Evolutionary conservation across 208 protist species (phyloP).

Genomic region (Leishmania gerbilli): DNA sequence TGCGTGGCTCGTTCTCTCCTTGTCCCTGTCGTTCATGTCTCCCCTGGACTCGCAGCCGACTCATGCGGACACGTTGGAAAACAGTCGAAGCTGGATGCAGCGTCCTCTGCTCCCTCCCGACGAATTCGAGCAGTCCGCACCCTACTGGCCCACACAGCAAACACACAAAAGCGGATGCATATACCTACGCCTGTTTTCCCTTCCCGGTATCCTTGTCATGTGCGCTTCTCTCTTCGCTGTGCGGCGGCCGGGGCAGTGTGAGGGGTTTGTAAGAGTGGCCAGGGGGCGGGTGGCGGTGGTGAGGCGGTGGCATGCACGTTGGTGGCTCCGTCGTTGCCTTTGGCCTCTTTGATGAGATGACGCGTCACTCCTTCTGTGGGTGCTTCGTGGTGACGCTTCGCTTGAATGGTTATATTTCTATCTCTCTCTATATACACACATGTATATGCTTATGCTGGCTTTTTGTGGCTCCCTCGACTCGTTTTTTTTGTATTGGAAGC

Average conservation of each 20-base stretch:
- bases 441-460: too few relatives aligned
- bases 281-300: too few relatives aligned
- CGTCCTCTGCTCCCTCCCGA: neutral
- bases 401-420: too few relatives aligned
- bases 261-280: neutral
- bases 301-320: too few relatives aligned
- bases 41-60: too few relatives aligned
- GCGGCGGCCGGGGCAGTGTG: neutral
- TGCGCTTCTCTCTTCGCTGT: neutral
- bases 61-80: neutral
- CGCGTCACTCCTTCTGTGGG: neutral
- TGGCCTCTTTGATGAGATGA: neutral
- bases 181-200: neutral
- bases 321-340: neutral
- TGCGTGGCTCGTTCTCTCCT: neutral
- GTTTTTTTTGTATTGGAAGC: neutral
- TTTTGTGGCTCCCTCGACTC: too few relatives aligned
- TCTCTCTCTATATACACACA: too few relatives aligned
- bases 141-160: neutral
- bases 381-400: neutral
- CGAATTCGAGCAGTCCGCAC: neutral
- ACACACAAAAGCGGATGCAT: neutral
- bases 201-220: neutral
- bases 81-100: neutral
- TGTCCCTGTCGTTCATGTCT: neutral